Percentiles rank a stretch among this genome's conserved stretches.
Conservation (phyloP, 2,329 filamentous ascomycete genomes). For the Aschersonia sp. region DNA sequence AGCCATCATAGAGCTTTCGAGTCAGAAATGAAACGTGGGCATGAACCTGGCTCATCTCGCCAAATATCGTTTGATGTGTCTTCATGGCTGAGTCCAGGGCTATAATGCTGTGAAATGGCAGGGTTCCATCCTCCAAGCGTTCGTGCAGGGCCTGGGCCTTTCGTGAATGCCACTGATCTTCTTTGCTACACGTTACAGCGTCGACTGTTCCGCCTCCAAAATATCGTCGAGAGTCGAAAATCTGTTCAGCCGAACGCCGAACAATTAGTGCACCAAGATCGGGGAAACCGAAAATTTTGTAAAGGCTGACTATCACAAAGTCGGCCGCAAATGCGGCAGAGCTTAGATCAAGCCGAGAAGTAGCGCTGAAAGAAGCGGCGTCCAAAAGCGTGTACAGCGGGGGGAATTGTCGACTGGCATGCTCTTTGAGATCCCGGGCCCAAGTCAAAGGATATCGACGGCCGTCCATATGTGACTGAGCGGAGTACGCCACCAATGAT, state of each 20-base stretch:
- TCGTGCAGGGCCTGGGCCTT: conserved; percentile 65
- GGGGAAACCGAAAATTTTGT: conserved; percentile 97
- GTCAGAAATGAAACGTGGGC: conserved; percentile 57
- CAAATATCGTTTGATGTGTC: conserved; percentile 55
- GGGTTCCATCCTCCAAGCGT: conserved; percentile 76
- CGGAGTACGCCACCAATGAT: conserved; percentile 63
- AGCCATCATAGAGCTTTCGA: conserved; percentile 38
- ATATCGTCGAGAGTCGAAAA: conserved; percentile 57
- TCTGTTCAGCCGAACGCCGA: conserved; percentile 49
- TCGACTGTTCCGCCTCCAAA: conserved; percentile 95
- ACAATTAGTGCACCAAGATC: conserved; percentile 80
- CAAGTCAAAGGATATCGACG: conserved; percentile 59
- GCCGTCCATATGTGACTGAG: conserved; percentile 89
- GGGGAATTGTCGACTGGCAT: conserved; percentile 5
- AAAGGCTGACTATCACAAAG: conserved; percentile 77
- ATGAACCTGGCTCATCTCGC: conserved; percentile 54
- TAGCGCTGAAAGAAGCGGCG: conserved; percentile 68
- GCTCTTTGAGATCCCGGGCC: conserved; percentile 33
- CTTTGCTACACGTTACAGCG: conserved; percentile 61
- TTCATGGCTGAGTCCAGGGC: conserved; percentile 64
- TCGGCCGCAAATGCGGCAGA: conserved; percentile 53
- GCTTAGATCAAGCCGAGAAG: conserved; percentile 59
- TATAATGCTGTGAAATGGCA: conserved; percentile 82
- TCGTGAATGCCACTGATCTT: conserved; percentile 65
- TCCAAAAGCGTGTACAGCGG: conserved; percentile 60